Conservation (phyloP, 2,329 filamentous ascomycete species). For the Alternaria gaisen region DNA sequence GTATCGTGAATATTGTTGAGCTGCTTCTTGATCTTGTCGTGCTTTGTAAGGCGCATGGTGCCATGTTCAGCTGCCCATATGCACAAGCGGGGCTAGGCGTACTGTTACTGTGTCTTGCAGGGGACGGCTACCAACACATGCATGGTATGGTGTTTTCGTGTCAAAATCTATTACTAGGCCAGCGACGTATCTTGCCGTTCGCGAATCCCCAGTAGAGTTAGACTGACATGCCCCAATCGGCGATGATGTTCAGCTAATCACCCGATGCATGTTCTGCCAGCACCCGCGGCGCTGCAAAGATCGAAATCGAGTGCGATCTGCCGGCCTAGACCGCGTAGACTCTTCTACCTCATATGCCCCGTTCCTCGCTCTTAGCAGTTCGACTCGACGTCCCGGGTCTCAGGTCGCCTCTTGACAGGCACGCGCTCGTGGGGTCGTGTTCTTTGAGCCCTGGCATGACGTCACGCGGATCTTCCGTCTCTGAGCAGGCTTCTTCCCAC, state of each 20-base stretch:
- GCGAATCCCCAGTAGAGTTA: background rate
- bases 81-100: background rate
- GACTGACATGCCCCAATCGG: conserved; percentile 10
- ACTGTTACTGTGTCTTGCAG: background rate
- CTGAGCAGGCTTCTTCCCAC: conserved; percentile 15
- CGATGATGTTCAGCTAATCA: conserved; percentile 11
- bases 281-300: conserved; percentile 4
- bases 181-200: background rate
- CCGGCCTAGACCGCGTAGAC: conserved; percentile 17
- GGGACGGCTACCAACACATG: background rate
- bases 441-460: conserved; percentile 13
- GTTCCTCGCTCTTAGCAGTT: conserved; percentile 6
- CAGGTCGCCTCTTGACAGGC: conserved; percentile 7
- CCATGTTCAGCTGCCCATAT: background rate
- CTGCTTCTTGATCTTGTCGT: background rate
- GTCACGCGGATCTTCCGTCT: conserved; percentile 14
- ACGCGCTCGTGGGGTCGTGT: conserved; percentile 11
- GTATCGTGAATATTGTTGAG: background rate
- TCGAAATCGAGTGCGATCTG: conserved; percentile 10
- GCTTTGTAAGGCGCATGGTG: background rate
- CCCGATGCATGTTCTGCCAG: conserved; percentile 12
- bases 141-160: background rate
- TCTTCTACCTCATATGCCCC: background rate
- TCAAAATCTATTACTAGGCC: background rate
- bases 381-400: background rate